These are phyloP conservation scores for Globisporangium nagaii DNA, from an alignment of 352 stramenopile genomes.

Conservation along the genomic window DNA sequence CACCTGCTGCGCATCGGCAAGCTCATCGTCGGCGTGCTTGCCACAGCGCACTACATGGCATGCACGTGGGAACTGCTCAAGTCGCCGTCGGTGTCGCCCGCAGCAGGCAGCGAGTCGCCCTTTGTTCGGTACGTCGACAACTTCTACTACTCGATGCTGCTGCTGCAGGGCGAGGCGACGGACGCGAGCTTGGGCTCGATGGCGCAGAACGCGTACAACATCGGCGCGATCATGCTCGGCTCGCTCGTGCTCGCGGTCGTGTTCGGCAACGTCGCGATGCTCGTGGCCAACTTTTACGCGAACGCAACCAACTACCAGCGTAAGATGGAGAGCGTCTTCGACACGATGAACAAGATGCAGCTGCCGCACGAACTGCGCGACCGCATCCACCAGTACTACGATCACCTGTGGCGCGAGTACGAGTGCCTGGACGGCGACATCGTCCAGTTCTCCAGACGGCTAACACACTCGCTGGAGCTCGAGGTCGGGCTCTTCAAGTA, in stretches of 20 bases:
- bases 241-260: constrained; percentile 48
- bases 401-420: constrained; percentile 60
- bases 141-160: constrained; percentile 6
- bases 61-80: constrained; percentile 5
- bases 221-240: constrained; percentile 30
- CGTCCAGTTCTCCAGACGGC: constrained; percentile 37
- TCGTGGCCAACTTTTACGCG: constrained; percentile 53
- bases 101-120: too few relatives aligned
- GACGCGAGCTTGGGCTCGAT: constrained; percentile 4
- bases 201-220: constrained; percentile 31
- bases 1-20: constrained; percentile 9
- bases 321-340: constrained; percentile 6
- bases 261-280: constrained; percentile 52
- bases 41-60: constrained; percentile 9
- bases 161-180: constrained; percentile 4
- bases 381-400: constrained; percentile 44
- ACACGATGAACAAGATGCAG: constrained; percentile 6
- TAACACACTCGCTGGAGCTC: constrained; percentile 47
- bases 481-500: constrained; percentile 61
- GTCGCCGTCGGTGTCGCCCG: too few relatives aligned
- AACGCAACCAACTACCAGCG: constrained; percentile 40
- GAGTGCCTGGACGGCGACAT: constrained; percentile 55
- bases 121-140: neutral
- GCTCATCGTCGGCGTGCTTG: neutral
- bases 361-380: neutral